Conservation (phyloP, 768 basidiomycete species). For the Boletus coccyginus region DNA sequence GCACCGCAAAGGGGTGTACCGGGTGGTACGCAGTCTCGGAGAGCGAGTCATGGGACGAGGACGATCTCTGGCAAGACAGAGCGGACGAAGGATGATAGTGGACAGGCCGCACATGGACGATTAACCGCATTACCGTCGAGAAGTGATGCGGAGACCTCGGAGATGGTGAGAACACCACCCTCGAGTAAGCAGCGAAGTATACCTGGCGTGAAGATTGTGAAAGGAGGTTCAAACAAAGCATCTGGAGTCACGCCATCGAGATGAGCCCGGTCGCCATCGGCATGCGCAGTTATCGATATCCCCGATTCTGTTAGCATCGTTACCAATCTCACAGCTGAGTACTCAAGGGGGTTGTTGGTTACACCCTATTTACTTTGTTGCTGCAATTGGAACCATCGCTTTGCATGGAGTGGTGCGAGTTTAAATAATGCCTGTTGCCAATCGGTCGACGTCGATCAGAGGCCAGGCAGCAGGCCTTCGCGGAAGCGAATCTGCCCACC, state of each 20-base stretch:
- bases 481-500: constrained; percentile 19
- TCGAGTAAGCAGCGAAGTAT: constrained; percentile 27
- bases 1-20: not conserved
- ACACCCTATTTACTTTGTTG: not conserved
- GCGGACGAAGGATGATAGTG: constrained; percentile 1
- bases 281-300: not conserved
- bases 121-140: not conserved
- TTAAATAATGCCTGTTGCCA: not conserved
- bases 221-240: constrained; percentile 16
- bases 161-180: constrained; percentile 8
- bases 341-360: not conserved
- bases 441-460: not conserved
- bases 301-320: not conserved
- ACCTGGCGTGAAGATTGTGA: constrained; percentile 34
- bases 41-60: not conserved
- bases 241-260: constrained; percentile 6
- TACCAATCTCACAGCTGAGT: constrained; percentile 5
- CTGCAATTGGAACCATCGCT: constrained; percentile 1
- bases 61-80: not conserved
- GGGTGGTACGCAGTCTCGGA: not conserved
- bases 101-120: not conserved
- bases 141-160: constrained; percentile 13
- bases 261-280: constrained; percentile 1
- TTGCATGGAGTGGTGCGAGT: not conserved
- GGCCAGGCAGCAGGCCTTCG: constrained; percentile 6